These are phyloP conservation scores for Fusarium camptoceras DNA, from an alignment of 2,329 filamentous ascomycete genomes.

Conservation along the genomic window DNA sequence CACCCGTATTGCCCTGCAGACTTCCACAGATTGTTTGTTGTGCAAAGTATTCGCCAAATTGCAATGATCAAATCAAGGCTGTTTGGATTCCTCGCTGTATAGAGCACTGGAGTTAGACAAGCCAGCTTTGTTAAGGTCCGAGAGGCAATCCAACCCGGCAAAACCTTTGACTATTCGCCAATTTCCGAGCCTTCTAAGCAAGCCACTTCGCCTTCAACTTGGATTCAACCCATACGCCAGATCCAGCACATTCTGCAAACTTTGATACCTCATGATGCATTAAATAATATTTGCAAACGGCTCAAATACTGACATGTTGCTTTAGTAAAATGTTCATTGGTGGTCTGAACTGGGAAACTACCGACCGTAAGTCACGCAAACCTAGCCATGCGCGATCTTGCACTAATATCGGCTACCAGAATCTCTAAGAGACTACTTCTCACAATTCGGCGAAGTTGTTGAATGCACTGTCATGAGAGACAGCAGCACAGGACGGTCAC, in stretches of 20 bases:
- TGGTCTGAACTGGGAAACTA: conserved; percentile 98
- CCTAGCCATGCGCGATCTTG: not conserved
- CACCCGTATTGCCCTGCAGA: conserved; percentile 20
- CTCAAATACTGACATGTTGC: conserved; percentile 34
- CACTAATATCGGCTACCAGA: conserved; percentile 65
- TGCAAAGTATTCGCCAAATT: conserved; percentile 8
- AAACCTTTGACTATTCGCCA: conserved; percentile 7
- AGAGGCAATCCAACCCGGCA: not conserved
- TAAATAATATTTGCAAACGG: conserved; percentile 1
- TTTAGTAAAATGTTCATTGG: conserved; percentile 99
- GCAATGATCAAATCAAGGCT: conserved; percentile 5
- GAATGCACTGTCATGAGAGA: conserved; percentile 99
- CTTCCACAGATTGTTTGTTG: conserved; percentile 16
- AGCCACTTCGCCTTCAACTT: conserved; percentile 37
- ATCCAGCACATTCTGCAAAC: conserved; percentile 15
- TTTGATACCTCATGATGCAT: conserved; percentile 14
- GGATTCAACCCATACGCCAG: conserved; percentile 28
- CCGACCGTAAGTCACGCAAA: conserved; percentile 79
- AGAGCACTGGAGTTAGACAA: conserved; percentile 1
- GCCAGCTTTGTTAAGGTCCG: conserved; percentile 10
- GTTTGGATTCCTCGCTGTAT: not conserved
- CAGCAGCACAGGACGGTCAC: conserved; percentile 89
- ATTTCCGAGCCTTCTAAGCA: conserved; percentile 30
- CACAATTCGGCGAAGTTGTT: conserved; percentile 95
- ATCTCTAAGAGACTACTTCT: conserved; percentile 96